Base-by-base conservation (phyloP, 768 basidiomycete species). In the Mycena albidolilacea region DNA sequence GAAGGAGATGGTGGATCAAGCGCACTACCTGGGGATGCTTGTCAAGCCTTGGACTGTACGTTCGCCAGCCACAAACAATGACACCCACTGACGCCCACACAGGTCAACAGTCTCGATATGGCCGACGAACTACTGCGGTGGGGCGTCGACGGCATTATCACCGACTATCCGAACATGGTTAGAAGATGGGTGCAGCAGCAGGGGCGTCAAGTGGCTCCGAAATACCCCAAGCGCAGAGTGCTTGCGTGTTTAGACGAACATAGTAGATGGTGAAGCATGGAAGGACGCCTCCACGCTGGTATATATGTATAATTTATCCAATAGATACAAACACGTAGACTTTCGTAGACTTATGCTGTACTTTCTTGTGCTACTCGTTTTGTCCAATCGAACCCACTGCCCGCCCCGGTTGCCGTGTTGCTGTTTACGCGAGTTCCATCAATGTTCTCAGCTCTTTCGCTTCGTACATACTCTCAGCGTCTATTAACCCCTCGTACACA, bases 41-140 rank as follows among this genome's bases (percentile, higher is more conserved):
- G 90, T 95, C 57, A 90, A 91, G 72, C 92, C 93, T 7, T 95
- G 91, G 90, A 95, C 94, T 39, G 92, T 93, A 72, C 74, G 89
- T 84, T 65, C 9, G 11, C 52, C 41, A 41, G 21, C 43, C 7
- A 5, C 41, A 15, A 17, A 19, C 19, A 46, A 21, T 54, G 64
- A 50, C 48, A 9, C 19, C 30, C 19, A 46, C 23, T 68, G 38
- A 57, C 62, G 12, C 63, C 17, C 11, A 48, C 60, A 8, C 77
- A 93, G 92, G 86, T 92, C 70, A 90, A 95, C 78, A 82, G 85
- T 21, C 82, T 93, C 69, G 90, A 88, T 76, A 83, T 90, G 46
- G 87, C 88, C 3, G 89, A 92, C n/a, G 85, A 90, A 73, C 78
- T 95, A 52, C 67, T 91, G 43, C 85, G 85, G 17, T 88, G 87